Evolutionary conservation across 805 yeast genomes (phyloP), one percentile per base, ranked within the genome.

Genomic region (Huiozyma sinensis): DNA sequence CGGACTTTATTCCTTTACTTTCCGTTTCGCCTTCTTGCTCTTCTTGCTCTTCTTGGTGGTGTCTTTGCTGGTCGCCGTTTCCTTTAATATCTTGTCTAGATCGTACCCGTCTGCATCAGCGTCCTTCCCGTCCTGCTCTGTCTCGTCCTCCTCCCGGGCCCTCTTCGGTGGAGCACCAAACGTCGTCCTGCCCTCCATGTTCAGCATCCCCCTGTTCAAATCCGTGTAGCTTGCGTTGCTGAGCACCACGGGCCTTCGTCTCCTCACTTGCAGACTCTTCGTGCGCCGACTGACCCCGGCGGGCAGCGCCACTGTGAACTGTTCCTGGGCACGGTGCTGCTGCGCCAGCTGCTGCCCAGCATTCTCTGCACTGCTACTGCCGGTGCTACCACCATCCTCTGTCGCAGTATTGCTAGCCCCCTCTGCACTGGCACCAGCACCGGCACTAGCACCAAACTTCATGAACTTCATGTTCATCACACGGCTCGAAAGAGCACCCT

Each of bases 401-500:
- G 32, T 36, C 2, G 39, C 39, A 4, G 46, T 47, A 10, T 37
- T 41, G 40, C 78, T 83, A 39, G 59, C 64, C 12, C 72, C 56
- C 44, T 67, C 72, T 39, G 58, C 65, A 38, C 56, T 56, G 24
- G 24, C 24, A 17, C 24, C 24, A 17, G 56, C 55, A 44, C 54
- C 57, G 9, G 59, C 61, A 8, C 59, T 57, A 33, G 64, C 70
- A 10, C 73, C 75, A 31, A 70, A 60, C 39, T 61, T 67, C 79
- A 77, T 75, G 67, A 78, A 79, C 70, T 85, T 86, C 95, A 86
- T 86, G 73, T 81, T 82, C 78, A 81, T 68, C 54, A 86, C 84
- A 54, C 87, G 73, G 54, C 76, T 75, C 28, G 92, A 82, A 45
- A 78, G 64, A 39, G 61, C 60, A 11, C 64, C 68, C 24, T 17